A percentile compares a stretch with the other conserved stretches of the same genome.
Conservation (phyloP, 192 early-diverging fungal genomes). For the Chytriomyces sp. region DNA sequence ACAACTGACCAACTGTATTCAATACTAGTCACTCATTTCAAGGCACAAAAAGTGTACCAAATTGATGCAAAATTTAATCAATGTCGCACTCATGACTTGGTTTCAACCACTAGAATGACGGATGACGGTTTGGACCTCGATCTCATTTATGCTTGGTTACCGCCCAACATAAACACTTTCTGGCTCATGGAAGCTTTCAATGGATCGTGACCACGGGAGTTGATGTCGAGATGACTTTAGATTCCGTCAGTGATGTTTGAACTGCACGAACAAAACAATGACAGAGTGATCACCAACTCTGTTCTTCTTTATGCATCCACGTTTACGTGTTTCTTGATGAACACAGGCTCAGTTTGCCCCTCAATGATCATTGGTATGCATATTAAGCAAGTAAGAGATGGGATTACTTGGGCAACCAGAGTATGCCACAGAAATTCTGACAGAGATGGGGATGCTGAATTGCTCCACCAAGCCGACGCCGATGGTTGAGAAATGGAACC, state of each 20-base stretch:
- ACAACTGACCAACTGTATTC: background rate
- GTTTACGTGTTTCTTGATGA: constrained; percentile 36
- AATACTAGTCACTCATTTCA: background rate
- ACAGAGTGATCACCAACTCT: constrained; percentile 5
- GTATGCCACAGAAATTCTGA: too few relatives aligned
- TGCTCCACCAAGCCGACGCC: too few relatives aligned
- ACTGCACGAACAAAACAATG: background rate
- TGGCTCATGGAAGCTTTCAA: constrained; percentile 29
- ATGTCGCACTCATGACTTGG: constrained; percentile 27
- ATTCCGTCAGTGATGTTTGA: constrained; percentile 21
- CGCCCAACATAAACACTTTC: background rate
- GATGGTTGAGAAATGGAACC: too few relatives aligned
- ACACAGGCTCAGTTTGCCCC: constrained; percentile 23
- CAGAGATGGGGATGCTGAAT: too few relatives aligned
- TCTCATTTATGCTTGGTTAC: background rate
- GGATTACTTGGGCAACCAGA: too few relatives aligned
- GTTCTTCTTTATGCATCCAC: constrained; percentile 3
- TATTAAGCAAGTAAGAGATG: too few relatives aligned
- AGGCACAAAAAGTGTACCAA: background rate
- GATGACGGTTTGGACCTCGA: background rate
- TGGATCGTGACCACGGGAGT: constrained; percentile 14
- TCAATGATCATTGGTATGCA: background rate
- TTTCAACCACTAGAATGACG: background rate
- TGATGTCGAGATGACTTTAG: constrained; percentile 37
- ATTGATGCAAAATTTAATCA: constrained; percentile 23